These are phyloP conservation scores for Lachnellula subtilissima DNA, from an alignment of 2,329 filamentous ascomycete species.

Conservation along the genomic window DNA sequence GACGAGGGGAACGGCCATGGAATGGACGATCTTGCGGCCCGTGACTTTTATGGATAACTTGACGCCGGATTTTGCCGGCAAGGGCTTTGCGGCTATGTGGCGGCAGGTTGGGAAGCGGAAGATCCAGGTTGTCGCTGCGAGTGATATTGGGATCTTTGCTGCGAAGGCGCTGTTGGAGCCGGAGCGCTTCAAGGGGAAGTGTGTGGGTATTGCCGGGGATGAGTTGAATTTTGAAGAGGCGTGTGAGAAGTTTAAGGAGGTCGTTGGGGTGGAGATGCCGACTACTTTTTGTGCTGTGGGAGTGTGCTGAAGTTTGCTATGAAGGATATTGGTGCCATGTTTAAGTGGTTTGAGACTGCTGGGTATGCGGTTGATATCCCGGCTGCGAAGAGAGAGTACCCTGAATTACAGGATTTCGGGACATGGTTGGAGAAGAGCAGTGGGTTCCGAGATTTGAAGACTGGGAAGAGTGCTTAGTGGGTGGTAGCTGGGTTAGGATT, in stretches of 20 bases:
- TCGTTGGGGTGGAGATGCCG: slow-evolving; percentile 27
- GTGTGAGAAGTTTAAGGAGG: slow-evolving; percentile 28
- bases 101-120: slow-evolving; percentile 26
- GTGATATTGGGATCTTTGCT: slow-evolving; percentile 43
- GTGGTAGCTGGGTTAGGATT: not conserved
- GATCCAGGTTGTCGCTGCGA: slow-evolving; percentile 39
- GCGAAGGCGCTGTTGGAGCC: slow-evolving; percentile 39
- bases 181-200: slow-evolving; percentile 34
- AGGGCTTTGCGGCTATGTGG: slow-evolving; percentile 25
- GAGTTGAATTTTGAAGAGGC: slow-evolving; percentile 37
- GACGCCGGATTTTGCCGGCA: slow-evolving; percentile 23
- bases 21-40: slow-evolving; percentile 52
- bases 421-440: slow-evolving; percentile 41
- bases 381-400: slow-evolving; percentile 37
- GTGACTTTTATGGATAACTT: slow-evolving; percentile 52
- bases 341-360: slow-evolving; percentile 29
- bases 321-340: slow-evolving; percentile 27
- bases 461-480: not conserved
- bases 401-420: slow-evolving; percentile 40
- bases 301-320: slow-evolving; percentile 22
- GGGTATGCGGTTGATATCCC: slow-evolving; percentile 33
- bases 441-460: slow-evolving; percentile 9
- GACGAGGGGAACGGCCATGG: slow-evolving; percentile 36
- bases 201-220: slow-evolving; percentile 42
- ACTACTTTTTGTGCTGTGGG: slow-evolving; percentile 26